phyloP scores from a whole-genome alignment of 2,329 filamentous ascomycete species.

The Epicoccum sorghinum region DNA sequence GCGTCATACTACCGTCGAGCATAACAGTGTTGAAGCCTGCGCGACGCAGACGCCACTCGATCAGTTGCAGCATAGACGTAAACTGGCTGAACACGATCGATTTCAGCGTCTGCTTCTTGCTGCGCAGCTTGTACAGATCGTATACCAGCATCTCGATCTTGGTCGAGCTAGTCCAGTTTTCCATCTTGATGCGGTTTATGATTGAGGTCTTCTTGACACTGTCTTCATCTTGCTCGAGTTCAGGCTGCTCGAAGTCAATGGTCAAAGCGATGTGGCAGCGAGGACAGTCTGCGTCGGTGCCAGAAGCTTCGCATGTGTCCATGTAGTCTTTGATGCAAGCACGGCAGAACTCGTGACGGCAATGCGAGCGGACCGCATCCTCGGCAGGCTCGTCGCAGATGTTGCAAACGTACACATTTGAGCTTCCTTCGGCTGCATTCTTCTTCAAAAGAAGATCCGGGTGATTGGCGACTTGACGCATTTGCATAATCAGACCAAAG shows the following conservation, averaged over 20 bases:
- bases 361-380: conserved; percentile 89
- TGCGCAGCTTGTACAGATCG: conserved; percentile 88
- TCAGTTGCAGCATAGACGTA: conserved; percentile 94
- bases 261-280: conserved; percentile 87
- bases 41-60: conserved; percentile 93
- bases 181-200: conserved; percentile 98
- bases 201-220: conserved; percentile 94
- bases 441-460: conserved; percentile 94
- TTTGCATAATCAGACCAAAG: conserved; percentile 98
- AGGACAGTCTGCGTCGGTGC: conserved; percentile 73
- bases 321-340: conserved; percentile 82
- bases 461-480: conserved; percentile 97
- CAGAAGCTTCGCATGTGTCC: conserved; percentile 71
- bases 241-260: conserved; percentile 93
- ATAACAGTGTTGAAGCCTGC: conserved; percentile 99
- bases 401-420: conserved; percentile 89
- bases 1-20: conserved; percentile 97
- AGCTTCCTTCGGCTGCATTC: conserved; percentile 75
- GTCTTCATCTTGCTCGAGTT: conserved; percentile 89
- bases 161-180: conserved; percentile 96
- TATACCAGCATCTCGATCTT: conserved; percentile 98
- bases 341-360: conserved; percentile 91
- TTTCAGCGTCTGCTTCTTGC: conserved; percentile 91
- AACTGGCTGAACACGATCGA: conserved; percentile 98
- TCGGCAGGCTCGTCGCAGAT: conserved; percentile 97